Conservation (phyloP, 495 filamentous ascomycete species). For the Penicillium ucsense region DNA sequence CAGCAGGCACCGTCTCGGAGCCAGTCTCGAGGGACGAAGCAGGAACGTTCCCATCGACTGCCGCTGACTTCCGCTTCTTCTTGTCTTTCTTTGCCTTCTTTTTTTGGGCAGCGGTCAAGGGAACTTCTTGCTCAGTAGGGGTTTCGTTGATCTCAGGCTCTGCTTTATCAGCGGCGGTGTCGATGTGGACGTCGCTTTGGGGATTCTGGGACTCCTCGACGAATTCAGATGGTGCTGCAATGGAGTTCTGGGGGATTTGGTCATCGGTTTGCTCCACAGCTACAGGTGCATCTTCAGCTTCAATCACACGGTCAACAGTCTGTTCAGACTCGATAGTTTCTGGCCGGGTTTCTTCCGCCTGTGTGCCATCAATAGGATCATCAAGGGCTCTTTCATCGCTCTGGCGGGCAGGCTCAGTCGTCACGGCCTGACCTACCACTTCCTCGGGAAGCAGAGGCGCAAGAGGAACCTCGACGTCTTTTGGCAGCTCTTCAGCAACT, state of each 20-base stretch:
- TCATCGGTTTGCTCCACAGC: slow-evolving; percentile 11
- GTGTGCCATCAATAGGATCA: too few relatives aligned
- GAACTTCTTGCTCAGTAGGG: slow-evolving; percentile 6
- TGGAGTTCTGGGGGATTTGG: slow-evolving; percentile 16
- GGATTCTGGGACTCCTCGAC: slow-evolving; percentile 2
- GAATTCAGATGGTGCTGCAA: slow-evolving; percentile 9
- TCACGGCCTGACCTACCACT: too few relatives aligned
- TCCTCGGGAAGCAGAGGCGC: not conserved
- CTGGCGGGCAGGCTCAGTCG: too few relatives aligned
- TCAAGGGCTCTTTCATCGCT: too few relatives aligned
- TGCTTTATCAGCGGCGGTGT: not conserved
- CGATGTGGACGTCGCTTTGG: slow-evolving; percentile 1
- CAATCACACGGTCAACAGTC: not conserved
- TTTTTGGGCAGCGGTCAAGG: slow-evolving; percentile 6
- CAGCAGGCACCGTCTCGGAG: too few relatives aligned
- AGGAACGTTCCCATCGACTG: slow-evolving; percentile 14
- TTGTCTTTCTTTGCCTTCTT: slow-evolving; percentile 26
- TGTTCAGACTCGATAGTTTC: not conserved
- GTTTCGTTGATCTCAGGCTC: not conserved
- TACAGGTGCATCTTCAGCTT: not conserved
- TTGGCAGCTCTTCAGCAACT: not conserved
- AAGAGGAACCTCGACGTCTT: not conserved
- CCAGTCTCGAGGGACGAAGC: not conserved
- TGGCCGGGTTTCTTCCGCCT: not conserved
- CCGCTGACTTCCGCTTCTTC: slow-evolving; percentile 23